Percentiles rank a stretch among this genome's conserved stretches.
Evolutionary conservation across 139 green algal species (phyloP).

Genomic region (Chlorella vulgaris): DNA sequence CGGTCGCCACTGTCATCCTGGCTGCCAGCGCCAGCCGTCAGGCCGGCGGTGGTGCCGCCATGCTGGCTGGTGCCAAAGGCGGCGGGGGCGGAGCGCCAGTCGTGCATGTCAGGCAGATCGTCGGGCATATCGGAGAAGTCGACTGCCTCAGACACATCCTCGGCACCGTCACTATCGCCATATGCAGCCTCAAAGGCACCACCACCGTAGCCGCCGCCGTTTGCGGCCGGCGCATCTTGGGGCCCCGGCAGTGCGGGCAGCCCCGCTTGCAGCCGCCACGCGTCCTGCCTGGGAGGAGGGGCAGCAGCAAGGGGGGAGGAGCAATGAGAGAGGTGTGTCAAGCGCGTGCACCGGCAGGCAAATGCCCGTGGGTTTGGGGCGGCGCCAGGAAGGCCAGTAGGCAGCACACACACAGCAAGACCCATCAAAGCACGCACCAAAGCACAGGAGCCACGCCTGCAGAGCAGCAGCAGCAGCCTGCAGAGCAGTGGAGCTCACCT

Average conservation of each 20-base stretch:
- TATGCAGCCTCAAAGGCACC: neutral
- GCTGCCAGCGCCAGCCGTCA: neutral
- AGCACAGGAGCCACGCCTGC: neutral
- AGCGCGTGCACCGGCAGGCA: neutral
- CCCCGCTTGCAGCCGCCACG: conserved; percentile 6
- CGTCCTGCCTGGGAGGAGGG: neutral
- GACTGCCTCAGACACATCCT: neutral
- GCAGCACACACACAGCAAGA: neutral
- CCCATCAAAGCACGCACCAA: neutral
- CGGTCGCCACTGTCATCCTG: neutral
- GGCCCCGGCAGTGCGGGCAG: too few relatives aligned
- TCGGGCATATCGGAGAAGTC: conserved; percentile 13
- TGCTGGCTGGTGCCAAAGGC: conserved; percentile 4
- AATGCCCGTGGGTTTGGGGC: too few relatives aligned
- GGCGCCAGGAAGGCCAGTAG: too few relatives aligned
- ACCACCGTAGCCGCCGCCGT: too few relatives aligned
- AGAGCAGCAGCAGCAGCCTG: neutral
- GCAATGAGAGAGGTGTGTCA: too few relatives aligned
- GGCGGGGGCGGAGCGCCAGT: conserved; percentile 12
- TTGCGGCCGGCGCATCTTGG: too few relatives aligned
- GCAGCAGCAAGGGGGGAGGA: neutral
- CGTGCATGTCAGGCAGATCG: conserved; percentile 11
- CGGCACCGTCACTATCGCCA: neutral
- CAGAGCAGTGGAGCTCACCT: too few relatives aligned
- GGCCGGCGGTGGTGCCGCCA: neutral